Evolutionary conservation across 805 yeast species (phyloP).

Genomic region (Candida ulmi): DNA sequence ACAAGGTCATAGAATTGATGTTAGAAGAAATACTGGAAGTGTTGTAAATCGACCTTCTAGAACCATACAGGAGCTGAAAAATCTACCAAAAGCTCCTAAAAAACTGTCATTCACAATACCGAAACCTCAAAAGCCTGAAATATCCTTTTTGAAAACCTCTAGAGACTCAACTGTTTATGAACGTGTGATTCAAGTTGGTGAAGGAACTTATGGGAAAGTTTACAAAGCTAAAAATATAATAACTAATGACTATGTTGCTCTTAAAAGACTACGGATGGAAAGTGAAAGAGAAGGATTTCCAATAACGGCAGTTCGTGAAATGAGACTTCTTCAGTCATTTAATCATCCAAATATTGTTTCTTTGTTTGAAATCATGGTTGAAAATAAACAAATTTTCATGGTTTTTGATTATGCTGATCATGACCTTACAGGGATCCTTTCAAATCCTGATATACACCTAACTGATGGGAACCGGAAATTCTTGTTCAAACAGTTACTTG

Average conservation of each 20-base stretch:
- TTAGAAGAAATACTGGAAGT: not conserved
- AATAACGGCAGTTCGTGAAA: conserved; percentile 90
- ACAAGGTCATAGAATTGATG: no score
- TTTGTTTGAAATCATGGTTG: conserved; percentile 85
- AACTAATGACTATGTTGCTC: conserved; percentile 74
- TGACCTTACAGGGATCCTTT: conserved; percentile 82
- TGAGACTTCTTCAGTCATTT: conserved; percentile 75
- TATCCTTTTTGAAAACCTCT: conserved; percentile 18
- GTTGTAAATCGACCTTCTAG: not conserved
- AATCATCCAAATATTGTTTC: conserved; percentile 81
- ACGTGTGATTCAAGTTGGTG: conserved; percentile 89
- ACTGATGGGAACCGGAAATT: conserved; percentile 61
- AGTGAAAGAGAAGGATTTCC: conserved; percentile 93
- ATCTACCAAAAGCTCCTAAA: conserved; percentile 15
- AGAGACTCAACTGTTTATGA: conserved; percentile 41
- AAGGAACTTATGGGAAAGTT: conserved; percentile 97
- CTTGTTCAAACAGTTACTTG: conserved; percentile 57
- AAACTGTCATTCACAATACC: conserved; percentile 16
- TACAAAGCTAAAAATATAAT: conserved; percentile 74
- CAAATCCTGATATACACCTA: conserved; percentile 64
- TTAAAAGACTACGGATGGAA: conserved; percentile 80
- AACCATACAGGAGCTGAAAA: conserved; percentile 2
- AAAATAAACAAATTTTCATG: conserved; percentile 69
- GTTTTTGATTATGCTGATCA: conserved; percentile 91
- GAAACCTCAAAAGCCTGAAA: conserved; percentile 5